Evolutionary conservation across 441 rosid species (phyloP).

Genomic region (Corymbia citriodora): DNA sequence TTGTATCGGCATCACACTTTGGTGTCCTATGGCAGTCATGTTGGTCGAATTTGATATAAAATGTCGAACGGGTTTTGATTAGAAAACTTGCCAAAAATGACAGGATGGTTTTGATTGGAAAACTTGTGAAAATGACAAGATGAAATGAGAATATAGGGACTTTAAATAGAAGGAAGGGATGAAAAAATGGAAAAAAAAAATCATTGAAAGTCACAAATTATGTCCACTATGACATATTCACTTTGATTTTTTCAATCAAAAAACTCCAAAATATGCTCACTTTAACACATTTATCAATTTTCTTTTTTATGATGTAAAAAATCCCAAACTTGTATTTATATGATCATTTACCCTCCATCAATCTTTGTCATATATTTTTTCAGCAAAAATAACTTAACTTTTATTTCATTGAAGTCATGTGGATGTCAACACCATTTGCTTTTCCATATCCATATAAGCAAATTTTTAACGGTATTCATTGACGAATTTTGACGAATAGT

Average conservation of each 20-base stretch:
- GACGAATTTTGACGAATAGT: rapidly evolving
- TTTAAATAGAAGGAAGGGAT: background rate
- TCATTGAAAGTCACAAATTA: rapidly evolving
- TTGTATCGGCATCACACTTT: background rate
- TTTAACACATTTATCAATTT: too few relatives aligned
- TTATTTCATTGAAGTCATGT: background rate
- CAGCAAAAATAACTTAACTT: too few relatives aligned
- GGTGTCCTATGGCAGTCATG: too few relatives aligned
- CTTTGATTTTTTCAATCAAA: background rate
- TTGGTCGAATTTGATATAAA: background rate
- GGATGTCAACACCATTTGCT: background rate
- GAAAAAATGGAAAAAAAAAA: background rate
- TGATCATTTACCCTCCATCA: too few relatives aligned
- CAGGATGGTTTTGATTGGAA: background rate
- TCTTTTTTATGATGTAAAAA: too few relatives aligned
- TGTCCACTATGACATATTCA: too few relatives aligned
- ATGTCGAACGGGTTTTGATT: background rate
- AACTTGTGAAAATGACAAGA: background rate
- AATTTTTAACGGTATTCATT: too few relatives aligned
- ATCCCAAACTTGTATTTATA: too few relatives aligned
- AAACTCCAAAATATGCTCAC: too few relatives aligned
- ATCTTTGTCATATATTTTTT: too few relatives aligned
- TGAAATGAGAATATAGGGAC: background rate
- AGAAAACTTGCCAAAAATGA: background rate
- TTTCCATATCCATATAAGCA: too few relatives aligned